Percentiles rank a stretch among this genome's conserved stretches.
These are phyloP conservation scores for Brettanomyces bruxellensis DNA, from an alignment of 805 yeast species.

Conservation along the genomic window DNA sequence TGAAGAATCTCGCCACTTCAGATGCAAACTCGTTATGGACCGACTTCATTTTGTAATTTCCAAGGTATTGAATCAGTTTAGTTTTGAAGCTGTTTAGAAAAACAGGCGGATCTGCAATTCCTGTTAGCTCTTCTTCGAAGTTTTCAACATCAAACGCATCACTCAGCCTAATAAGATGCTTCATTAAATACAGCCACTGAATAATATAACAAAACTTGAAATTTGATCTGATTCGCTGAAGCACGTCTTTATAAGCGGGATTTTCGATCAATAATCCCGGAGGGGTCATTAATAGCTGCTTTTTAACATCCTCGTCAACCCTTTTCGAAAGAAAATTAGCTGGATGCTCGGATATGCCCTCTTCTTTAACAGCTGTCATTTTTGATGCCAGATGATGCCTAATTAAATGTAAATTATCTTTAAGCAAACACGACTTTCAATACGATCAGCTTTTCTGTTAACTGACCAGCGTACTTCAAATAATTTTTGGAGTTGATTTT, in stretches of 20 bases:
- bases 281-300: constrained; percentile 32
- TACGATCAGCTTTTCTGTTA: no score
- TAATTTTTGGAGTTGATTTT: no score
- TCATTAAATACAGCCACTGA: constrained; percentile 49
- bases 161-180: constrained; percentile 40
- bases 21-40: constrained; percentile 23
- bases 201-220: constrained; percentile 31
- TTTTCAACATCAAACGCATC: constrained; percentile 51
- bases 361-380: no score
- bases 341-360: constrained; percentile 16
- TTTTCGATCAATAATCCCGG: constrained; percentile 28
- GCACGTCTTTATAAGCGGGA: constrained; percentile 19
- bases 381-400: no score
- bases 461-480: no score
- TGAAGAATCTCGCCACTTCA: constrained; percentile 8
- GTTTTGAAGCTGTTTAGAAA: constrained; percentile 35
- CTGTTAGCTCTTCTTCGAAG: constrained; percentile 54
- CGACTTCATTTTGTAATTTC: constrained; percentile 24
- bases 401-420: no score
- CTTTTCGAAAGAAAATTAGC: constrained; percentile 21
- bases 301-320: constrained; percentile 27
- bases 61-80: constrained; percentile 32
- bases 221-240: constrained; percentile 27
- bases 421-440: no score
- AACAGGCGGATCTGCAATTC: constrained; percentile 28